Conservation (phyloP, 768 basidiomycete genomes). For the Rickenella mellea region DNA sequence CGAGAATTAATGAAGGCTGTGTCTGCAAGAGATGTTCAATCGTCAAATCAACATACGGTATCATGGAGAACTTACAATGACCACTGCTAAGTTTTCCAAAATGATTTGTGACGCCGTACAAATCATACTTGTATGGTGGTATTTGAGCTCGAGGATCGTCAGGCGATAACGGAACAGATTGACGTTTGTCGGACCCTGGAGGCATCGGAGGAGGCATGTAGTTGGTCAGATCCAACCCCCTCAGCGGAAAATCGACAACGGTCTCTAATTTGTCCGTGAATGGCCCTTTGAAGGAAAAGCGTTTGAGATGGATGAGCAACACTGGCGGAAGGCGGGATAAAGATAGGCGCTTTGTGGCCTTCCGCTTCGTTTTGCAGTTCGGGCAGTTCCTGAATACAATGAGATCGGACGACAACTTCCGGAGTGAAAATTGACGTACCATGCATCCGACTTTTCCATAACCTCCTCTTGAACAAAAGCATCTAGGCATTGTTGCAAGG, state of each 20-base stretch:
- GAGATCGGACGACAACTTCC: neutral
- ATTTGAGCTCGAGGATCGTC: conserved; percentile 75
- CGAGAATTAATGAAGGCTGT: conserved; percentile 86
- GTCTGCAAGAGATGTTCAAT: conserved; percentile 36
- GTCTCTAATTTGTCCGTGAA: conserved; percentile 98
- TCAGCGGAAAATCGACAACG: conserved; percentile 79
- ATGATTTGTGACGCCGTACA: conserved; percentile 95
- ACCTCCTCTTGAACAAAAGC: conserved; percentile 86
- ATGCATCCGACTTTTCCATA: conserved; percentile 88
- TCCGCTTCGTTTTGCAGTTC: conserved; percentile 80
- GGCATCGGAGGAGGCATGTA: conserved; percentile 81
- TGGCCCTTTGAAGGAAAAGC: conserved; percentile 82
- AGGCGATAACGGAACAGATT: conserved; percentile 28
- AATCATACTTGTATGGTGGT: conserved; percentile 88
- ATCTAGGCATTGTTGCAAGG: conserved; percentile 76
- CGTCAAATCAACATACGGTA: neutral
- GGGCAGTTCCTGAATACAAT: conserved; percentile 74
- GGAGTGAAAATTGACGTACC: conserved; percentile 38
- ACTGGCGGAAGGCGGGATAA: conserved; percentile 91
- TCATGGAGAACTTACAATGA: conserved; percentile 62
- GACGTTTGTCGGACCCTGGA: conserved; percentile 48
- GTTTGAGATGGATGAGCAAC: conserved; percentile 84
- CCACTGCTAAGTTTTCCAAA: conserved; percentile 90
- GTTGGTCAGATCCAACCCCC: conserved; percentile 52
- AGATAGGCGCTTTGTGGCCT: conserved; percentile 79